Evolutionary conservation across 805 yeast genomes (phyloP).

Genomic region (Lipomyces oligophaga): DNA sequence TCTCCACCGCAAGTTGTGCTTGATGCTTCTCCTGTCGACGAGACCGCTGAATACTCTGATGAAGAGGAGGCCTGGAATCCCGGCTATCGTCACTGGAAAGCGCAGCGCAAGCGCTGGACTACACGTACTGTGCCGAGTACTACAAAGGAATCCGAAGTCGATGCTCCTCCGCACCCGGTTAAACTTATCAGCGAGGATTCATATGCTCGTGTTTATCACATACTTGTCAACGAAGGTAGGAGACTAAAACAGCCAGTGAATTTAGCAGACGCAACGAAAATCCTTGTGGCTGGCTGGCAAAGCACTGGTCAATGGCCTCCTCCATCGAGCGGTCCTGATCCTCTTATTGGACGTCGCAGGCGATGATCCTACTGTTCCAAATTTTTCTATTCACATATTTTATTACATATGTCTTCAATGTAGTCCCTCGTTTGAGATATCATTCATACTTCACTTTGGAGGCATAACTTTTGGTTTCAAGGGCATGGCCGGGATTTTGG

Average conservation of each 20-base stretch:
- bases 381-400: background rate
- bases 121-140: constrained; percentile 25
- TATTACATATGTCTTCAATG: background rate
- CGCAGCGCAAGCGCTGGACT: constrained; percentile 65
- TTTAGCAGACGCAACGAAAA: constrained; percentile 63
- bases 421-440: background rate
- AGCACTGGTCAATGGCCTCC: constrained; percentile 65
- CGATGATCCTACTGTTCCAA: background rate
- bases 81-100: constrained; percentile 66
- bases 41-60: constrained; percentile 19
- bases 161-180: constrained; percentile 31
- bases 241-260: constrained; percentile 67
- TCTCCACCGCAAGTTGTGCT: background rate
- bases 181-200: constrained; percentile 30
- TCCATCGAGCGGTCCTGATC: constrained; percentile 24
- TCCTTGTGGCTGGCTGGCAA: constrained; percentile 82
- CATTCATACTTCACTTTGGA: too few species aligned
- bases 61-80: constrained; percentile 44
- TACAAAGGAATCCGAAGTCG: constrained; percentile 6
- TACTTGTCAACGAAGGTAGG: constrained; percentile 65
- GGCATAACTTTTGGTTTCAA: too few species aligned
- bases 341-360: constrained; percentile 16
- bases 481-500: too few species aligned
- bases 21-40: background rate
- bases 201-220: constrained; percentile 53